These are phyloP conservation scores for Colletotrichum zoysiae DNA, from an alignment of 2,329 filamentous ascomycete species.

Conservation along the genomic window DNA sequence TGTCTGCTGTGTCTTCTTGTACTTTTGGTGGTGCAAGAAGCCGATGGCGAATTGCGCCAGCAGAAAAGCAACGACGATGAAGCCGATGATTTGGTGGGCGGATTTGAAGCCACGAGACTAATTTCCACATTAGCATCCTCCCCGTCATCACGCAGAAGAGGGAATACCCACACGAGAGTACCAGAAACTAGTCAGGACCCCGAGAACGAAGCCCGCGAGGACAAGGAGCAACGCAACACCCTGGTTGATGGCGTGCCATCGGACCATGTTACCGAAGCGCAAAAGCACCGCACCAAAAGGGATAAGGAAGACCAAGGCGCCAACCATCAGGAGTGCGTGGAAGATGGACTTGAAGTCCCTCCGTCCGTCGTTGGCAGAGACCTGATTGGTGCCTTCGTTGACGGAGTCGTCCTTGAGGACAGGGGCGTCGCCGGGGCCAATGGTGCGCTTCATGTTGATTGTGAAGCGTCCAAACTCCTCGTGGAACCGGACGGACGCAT, in stretches of 20 bases:
- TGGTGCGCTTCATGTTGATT: slow-evolving; percentile 67
- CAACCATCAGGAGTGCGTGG: slow-evolving; percentile 67
- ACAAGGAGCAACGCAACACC: slow-evolving; percentile 61
- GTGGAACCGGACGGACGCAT: slow-evolving; percentile 65
- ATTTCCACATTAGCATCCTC: not conserved
- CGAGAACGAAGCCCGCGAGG: slow-evolving; percentile 63
- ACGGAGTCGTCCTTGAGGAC: slow-evolving; percentile 51
- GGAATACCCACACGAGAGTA: slow-evolving; percentile 66
- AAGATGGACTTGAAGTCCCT: slow-evolving; percentile 56
- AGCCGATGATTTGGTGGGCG: slow-evolving; percentile 70
- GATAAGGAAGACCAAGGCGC: slow-evolving; percentile 67
- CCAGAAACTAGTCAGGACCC: slow-evolving; percentile 63
- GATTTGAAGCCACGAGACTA: slow-evolving; percentile 66
- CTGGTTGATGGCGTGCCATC: slow-evolving; percentile 69
- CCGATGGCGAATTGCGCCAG: slow-evolving; percentile 67
- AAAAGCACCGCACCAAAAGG: slow-evolving; percentile 68
- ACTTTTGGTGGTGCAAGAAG: slow-evolving; percentile 67
- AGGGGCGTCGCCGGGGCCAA: slow-evolving; percentile 59
- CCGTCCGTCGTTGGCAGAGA: slow-evolving; percentile 45
- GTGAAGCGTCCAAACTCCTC: slow-evolving; percentile 65
- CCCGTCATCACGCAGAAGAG: too few relatives aligned
- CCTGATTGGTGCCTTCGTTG: slow-evolving; percentile 53
- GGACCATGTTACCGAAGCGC: slow-evolving; percentile 63
- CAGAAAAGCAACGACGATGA: slow-evolving; percentile 64
- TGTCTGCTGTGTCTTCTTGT: slow-evolving; percentile 61